Percentiles rank a stretch among this genome's conserved stretches.
These are phyloP conservation scores for Coemansia sp. DNA, from an alignment of 192 early-diverging fungal genomes.

Conservation along the genomic window DNA sequence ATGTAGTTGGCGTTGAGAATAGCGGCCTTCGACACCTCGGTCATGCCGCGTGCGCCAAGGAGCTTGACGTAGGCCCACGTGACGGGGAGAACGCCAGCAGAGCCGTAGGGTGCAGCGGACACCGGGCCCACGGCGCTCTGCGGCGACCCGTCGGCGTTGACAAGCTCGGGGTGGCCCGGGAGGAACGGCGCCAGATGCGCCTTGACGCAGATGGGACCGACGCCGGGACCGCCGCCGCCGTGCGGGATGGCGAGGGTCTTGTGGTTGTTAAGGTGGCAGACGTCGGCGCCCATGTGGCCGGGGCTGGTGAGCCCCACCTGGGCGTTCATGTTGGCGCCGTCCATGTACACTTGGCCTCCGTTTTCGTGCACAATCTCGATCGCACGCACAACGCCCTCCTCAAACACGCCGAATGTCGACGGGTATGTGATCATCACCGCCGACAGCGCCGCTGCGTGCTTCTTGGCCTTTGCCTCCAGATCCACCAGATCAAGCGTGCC, in stretches of 20 bases:
- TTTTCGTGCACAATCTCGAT: constrained; percentile 90
- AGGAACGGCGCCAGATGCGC: constrained; percentile 88
- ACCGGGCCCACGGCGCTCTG: constrained; percentile 83
- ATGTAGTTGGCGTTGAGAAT: constrained; percentile 99
- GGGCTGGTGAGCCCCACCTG: constrained; percentile 83
- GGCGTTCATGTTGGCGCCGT: constrained; percentile 91
- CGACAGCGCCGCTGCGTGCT: constrained; percentile 84
- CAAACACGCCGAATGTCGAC: constrained; percentile 98
- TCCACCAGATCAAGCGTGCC: constrained; percentile 94
- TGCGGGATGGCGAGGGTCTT: constrained; percentile 99
- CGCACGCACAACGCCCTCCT: constrained; percentile 81
- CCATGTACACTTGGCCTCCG: constrained; percentile 99
- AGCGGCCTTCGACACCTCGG: constrained; percentile 83
- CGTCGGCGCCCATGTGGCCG: constrained; percentile 97
- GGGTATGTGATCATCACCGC: constrained; percentile 99
- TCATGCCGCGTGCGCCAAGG: constrained; percentile 93
- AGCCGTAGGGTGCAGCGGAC: constrained; percentile 95
- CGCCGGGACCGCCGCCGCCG: constrained; percentile 97
- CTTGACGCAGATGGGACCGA: constrained; percentile 96
- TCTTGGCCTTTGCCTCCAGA: constrained; percentile 81
- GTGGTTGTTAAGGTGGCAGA: constrained; percentile 99
- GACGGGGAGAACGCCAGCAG: constrained; percentile 93
- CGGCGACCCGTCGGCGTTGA: constrained; percentile 62
- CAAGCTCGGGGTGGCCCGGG: constrained; percentile 87
- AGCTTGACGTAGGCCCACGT: constrained; percentile 99